Conservation (phyloP, 257 asterid species). For the Phtheirospermum japonicum region DNA sequence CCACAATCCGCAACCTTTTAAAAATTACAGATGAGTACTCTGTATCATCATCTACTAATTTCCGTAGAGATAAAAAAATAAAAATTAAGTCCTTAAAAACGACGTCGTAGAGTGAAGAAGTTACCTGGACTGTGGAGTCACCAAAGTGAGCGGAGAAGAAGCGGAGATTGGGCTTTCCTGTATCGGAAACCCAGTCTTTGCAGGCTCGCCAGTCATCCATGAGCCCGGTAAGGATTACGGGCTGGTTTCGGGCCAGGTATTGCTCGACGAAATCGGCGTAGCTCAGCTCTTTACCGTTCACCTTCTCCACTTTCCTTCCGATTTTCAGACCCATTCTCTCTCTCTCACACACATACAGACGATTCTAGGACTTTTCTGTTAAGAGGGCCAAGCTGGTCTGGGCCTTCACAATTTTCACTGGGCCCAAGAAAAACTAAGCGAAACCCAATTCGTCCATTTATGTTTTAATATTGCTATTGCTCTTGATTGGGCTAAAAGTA, state of each 20-base stretch:
- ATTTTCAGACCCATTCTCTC: constrained; percentile 58
- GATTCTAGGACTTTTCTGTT: no score
- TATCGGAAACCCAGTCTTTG: constrained; percentile 68
- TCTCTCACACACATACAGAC: background rate
- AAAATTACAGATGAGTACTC: constrained; percentile 1
- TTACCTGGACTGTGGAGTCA: constrained; percentile 71
- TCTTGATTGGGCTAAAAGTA: no score
- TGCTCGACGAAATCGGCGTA: constrained; percentile 55
- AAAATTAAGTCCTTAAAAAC: background rate
- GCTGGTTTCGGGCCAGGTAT: constrained; percentile 60
- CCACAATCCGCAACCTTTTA: constrained; percentile 89
- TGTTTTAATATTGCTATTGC: no score
- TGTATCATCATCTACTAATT: constrained; percentile 2
- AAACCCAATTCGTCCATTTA: no score
- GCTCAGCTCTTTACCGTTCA: constrained; percentile 58
- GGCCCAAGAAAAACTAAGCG: no score
- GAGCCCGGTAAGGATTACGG: constrained; percentile 84
- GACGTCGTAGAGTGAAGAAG: constrained; percentile 15
- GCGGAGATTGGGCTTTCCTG: constrained; percentile 65
- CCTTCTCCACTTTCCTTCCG: constrained; percentile 67
- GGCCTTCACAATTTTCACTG: no score
- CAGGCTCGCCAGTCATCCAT: constrained; percentile 79
- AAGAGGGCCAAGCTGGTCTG: no score
- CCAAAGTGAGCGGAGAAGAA: constrained; percentile 71
- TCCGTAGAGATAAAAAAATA: background rate